Percentiles rank a stretch among this genome's conserved stretches.
Conservation (phyloP, 169 alveolate species). For the Plasmodium reichenowi region DNA sequence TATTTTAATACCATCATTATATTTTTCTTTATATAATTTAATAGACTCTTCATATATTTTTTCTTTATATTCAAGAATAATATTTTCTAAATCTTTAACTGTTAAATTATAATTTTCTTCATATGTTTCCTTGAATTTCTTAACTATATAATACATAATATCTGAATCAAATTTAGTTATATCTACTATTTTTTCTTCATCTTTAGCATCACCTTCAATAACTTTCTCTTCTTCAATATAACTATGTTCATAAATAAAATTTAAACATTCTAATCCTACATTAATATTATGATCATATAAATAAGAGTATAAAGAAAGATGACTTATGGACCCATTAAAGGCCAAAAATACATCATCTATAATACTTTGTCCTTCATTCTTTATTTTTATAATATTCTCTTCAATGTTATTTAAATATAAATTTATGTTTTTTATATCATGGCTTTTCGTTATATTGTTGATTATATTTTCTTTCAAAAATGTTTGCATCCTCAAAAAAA, state of each 20-base stretch:
- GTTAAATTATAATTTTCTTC: slow-evolving; percentile 16
- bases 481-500: slow-evolving; percentile 11
- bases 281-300: slow-evolving; percentile 45
- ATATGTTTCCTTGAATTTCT: slow-evolving; percentile 16
- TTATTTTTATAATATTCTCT: slow-evolving; percentile 63
- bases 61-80: slow-evolving; percentile 23
- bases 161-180: slow-evolving; percentile 59
- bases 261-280: slow-evolving; percentile 39
- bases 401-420: slow-evolving; percentile 39
- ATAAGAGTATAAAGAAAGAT: slow-evolving; percentile 45
- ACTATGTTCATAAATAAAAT: slow-evolving; percentile 48
- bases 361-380: slow-evolving; percentile 58
- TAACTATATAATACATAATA: slow-evolving; percentile 47
- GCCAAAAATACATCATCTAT: slow-evolving; percentile 57
- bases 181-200: slow-evolving; percentile 37
- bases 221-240: slow-evolving; percentile 61
- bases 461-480: slow-evolving; percentile 12
- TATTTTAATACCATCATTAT: slow-evolving; percentile 75
- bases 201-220: slow-evolving; percentile 24
- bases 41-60: slow-evolving; percentile 45
- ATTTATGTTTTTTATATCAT: slow-evolving; percentile 58
- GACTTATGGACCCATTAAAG: slow-evolving; percentile 62
- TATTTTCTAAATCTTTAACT: slow-evolving; percentile 42
- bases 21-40: slow-evolving; percentile 34
- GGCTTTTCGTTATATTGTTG: background rate